Conservation (phyloP, 306 rosid genomes). For the Castanospermum australe region DNA sequence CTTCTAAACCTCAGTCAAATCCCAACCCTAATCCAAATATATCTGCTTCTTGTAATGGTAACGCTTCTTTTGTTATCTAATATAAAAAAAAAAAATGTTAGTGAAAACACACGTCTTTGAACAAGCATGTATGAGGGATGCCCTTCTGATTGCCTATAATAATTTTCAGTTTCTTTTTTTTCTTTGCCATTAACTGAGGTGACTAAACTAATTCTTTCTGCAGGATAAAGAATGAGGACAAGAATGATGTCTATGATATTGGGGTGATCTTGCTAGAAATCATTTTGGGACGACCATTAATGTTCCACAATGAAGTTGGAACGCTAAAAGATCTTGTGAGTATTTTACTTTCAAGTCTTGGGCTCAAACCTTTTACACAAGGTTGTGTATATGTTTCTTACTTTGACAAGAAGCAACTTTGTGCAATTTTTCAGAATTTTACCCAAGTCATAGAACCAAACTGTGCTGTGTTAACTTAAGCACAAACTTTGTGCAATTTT, state of each 20-base stretch:
- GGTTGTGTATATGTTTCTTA: background rate
- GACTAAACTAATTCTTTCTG: conserved; percentile 4
- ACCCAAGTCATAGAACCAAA: background rate
- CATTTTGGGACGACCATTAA: conserved; percentile 80
- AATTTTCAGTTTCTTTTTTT: background rate
- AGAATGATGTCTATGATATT: conserved; percentile 84
- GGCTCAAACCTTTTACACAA: background rate
- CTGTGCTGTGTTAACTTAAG: background rate
- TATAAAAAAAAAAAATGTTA: background rate
- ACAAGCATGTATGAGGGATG: background rate
- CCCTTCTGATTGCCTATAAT: background rate
- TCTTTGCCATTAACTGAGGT: background rate
- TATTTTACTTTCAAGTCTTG: conserved; percentile 21
- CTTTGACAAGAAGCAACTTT: background rate
- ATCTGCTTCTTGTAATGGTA: background rate
- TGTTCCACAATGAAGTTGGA: conserved; percentile 83
- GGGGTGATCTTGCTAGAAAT: conserved; percentile 86
- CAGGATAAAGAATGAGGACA: conserved; percentile 63
- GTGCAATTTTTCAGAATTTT: background rate
- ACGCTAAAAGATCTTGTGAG: conserved; percentile 87
- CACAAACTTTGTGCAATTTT: too few species aligned
- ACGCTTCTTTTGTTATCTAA: background rate
- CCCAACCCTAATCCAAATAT: background rate
- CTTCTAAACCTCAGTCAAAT: too few species aligned
- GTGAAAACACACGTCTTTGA: background rate